Conservation (phyloP, 371 early-diverging fungal genomes). For the Entomophthora muscae region DNA sequence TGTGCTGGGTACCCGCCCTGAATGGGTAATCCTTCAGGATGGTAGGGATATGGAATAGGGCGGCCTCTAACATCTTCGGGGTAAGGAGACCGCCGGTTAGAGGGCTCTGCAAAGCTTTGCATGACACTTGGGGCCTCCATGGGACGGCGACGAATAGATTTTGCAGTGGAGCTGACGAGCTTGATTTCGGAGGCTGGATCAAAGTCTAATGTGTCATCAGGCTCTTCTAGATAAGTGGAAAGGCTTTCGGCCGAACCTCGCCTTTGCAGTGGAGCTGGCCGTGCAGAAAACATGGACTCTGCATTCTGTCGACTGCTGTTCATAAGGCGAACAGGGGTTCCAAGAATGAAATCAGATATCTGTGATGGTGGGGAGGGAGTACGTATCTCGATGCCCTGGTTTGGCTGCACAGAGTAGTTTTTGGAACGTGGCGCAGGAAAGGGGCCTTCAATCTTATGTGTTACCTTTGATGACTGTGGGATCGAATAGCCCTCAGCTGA, state of each 20-base stretch:
- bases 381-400: not conserved
- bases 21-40: not conserved
- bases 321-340: not conserved
- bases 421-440: not conserved
- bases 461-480: not conserved
- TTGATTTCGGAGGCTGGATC: conserved; percentile 1
- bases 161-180: not conserved
- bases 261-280: not conserved
- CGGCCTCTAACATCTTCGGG: conserved; percentile 3
- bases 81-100: not conserved
- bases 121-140: not conserved
- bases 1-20: too few relatives aligned
- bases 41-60: not conserved
- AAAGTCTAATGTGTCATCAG: not conserved
- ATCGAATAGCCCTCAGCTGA: not conserved
- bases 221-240: not conserved
- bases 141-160: not conserved
- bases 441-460: not conserved
- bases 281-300: too few relatives aligned
- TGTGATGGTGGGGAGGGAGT: not conserved
- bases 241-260: not conserved
- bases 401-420: not conserved
- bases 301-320: too few relatives aligned
- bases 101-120: not conserved
- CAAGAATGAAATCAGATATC: not conserved